These are phyloP conservation scores for Vigna mungo DNA, from an alignment of 306 rosid species.

Conservation along the genomic window DNA sequence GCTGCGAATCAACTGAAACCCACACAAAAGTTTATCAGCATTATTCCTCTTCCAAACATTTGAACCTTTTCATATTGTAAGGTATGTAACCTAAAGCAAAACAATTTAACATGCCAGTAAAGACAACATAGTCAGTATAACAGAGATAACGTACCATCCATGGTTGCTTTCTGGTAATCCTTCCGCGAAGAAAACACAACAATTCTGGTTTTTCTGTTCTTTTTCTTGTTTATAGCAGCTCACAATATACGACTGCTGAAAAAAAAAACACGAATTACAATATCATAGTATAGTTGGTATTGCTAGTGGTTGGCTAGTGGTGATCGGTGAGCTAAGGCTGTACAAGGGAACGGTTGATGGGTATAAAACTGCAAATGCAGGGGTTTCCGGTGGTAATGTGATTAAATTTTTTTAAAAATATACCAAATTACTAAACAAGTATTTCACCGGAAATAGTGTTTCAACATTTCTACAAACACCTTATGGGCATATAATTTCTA, in stretches of 20 bases:
- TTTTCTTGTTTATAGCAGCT: constrained; percentile 1
- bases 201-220: neutral
- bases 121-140: neutral
- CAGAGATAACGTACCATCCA: constrained; percentile 66
- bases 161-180: constrained; percentile 48
- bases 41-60: constrained; percentile 7
- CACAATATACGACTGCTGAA: constrained; percentile 20
- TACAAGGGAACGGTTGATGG: neutral
- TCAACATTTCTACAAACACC: neutral
- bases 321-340: neutral
- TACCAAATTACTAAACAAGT: neutral
- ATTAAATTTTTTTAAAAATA: neutral
- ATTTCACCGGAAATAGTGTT: neutral
- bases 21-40: constrained; percentile 25
- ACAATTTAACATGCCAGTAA: constrained; percentile 1
- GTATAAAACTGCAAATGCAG: neutral
- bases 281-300: neutral
- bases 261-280: constrained; percentile 9
- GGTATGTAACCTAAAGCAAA: neutral
- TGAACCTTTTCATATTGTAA: constrained; percentile 24
- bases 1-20: constrained; percentile 87
- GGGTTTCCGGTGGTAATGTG: neutral
- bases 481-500: neutral
- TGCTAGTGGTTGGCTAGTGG: neutral
- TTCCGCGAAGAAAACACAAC: constrained; percentile 31